Conservation (phyloP, 139 green algal genomes). For the Chlamydomonas eustigma region DNA sequence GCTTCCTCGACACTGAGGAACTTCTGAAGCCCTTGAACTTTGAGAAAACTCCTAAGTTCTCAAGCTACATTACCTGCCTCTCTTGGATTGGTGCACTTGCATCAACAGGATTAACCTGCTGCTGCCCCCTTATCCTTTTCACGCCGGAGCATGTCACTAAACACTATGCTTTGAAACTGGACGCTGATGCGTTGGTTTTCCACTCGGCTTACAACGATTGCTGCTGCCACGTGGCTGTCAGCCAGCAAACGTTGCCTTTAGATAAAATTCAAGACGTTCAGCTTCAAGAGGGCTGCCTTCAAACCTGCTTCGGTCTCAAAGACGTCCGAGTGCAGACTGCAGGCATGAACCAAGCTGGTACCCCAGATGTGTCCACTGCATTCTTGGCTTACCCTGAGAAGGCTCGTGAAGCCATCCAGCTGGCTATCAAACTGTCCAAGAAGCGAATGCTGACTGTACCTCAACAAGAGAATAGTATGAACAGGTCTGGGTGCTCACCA, state of each 20-base stretch:
- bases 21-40: constrained; percentile 11
- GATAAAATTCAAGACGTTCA: constrained; percentile 20
- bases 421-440: constrained; percentile 14
- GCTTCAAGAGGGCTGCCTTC: constrained; percentile 13
- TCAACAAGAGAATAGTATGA: neutral
- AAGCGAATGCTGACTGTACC: neutral
- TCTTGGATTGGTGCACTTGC: neutral
- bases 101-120: neutral
- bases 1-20: constrained; percentile 18
- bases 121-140: constrained; percentile 4
- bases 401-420: constrained; percentile 10
- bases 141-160: neutral
- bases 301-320: constrained; percentile 21
- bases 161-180: constrained; percentile 11
- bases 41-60: constrained; percentile 6
- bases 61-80: neutral
- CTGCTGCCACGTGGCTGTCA: constrained; percentile 19
- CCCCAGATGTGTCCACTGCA: neutral
- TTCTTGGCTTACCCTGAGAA: neutral
- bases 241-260: constrained; percentile 9
- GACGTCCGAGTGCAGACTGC: constrained; percentile 15
- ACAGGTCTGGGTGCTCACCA: neutral
- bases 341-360: neutral
- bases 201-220: constrained; percentile 13
- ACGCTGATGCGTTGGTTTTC: neutral